Evolutionary conservation across 805 yeast species (phyloP), one percentile per base, ranked within the genome.

Genomic region (Yamadazyma takamatsuzukensis): DNA sequence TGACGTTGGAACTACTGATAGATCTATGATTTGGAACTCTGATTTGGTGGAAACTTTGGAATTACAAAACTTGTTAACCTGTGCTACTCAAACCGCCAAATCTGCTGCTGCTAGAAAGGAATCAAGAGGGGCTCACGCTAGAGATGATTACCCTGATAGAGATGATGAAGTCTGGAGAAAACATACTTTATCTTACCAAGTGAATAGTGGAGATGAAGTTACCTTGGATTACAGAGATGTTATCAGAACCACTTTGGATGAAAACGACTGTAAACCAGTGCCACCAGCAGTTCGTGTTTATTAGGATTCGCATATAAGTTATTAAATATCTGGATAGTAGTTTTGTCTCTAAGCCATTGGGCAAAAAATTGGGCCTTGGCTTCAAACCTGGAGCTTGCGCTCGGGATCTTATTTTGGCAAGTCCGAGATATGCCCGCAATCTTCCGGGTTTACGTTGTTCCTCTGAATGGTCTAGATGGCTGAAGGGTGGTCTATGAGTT

Each of bases 71-170:
- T 76, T 90, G 74, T 75, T 90, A 61, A 89, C 97, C 32, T 87
- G 97, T 74, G 97, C 97, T 41, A 79, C 82, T 44, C 98, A 93
- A 74, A 89, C 97, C 33, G 97, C 97, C 21, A 70, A 69, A 46
- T 77, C 95, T 43, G 98, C 98, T 32, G 88, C 93, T 43, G 94
- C 87, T 36, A 86, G 98, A 75, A 81, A 74, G 55, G 98, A 90
- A 71, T 88, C 97, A 23, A 86, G 98, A 74, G 98, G 98, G 71
- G 97, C 98, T 30, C 98, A 90, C 59, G 97, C 98, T 39, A 83
- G 97, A 74, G 98, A 90, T 67, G 98, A 90, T 64, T 89, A 66
- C 71, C 97, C 95, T 54, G 80, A 78, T 43, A 87, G 98, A 78
- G 96, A 90, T 59, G 98, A 90, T 61, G 88, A 59, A 36, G 73